These are phyloP conservation scores for Fraxinus paxiana DNA, from an alignment of 305 asterid genomes.

Conservation along the genomic window DNA sequence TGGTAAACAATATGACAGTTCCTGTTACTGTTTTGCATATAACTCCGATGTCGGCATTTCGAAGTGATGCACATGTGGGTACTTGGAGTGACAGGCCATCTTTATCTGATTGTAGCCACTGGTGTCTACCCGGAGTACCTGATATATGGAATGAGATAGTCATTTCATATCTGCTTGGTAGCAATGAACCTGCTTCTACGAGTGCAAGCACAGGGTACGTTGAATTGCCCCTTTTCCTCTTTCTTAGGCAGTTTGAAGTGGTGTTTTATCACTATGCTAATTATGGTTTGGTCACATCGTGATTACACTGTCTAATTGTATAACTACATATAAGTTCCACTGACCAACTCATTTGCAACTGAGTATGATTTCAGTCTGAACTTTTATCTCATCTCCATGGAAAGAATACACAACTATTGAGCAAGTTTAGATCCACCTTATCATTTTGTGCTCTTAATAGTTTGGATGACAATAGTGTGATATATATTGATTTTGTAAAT, in stretches of 20 bases:
- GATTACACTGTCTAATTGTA: not conserved
- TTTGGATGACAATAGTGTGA: not conserved
- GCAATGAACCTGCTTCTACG: conserved; percentile 7
- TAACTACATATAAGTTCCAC: not conserved
- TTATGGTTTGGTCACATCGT: not conserved
- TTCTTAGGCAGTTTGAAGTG: not conserved
- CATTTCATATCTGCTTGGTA: conserved; percentile 41
- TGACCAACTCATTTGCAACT: not conserved
- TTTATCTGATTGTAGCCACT: conserved; percentile 77
- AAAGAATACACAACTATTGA: not conserved
- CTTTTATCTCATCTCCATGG: not conserved
- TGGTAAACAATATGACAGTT: conserved; percentile 50
- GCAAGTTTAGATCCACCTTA: not conserved
- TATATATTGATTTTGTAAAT: not conserved
- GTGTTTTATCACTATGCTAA: not conserved
- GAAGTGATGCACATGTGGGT: conserved; percentile 81
- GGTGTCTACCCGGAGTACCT: conserved; percentile 88
- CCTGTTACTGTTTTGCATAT: conserved; percentile 62
- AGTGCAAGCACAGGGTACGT: conserved; percentile 21
- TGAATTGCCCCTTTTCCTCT: not conserved
- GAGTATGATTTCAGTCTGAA: not conserved
- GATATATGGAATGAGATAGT: conserved; percentile 70
- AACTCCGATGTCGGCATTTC: conserved; percentile 62
- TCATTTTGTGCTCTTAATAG: not conserved
- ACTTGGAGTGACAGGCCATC: conserved; percentile 64